Evolutionary conservation across 202 grass and related monocot species (phyloP).

Genomic region (Panicum virgatum): DNA sequence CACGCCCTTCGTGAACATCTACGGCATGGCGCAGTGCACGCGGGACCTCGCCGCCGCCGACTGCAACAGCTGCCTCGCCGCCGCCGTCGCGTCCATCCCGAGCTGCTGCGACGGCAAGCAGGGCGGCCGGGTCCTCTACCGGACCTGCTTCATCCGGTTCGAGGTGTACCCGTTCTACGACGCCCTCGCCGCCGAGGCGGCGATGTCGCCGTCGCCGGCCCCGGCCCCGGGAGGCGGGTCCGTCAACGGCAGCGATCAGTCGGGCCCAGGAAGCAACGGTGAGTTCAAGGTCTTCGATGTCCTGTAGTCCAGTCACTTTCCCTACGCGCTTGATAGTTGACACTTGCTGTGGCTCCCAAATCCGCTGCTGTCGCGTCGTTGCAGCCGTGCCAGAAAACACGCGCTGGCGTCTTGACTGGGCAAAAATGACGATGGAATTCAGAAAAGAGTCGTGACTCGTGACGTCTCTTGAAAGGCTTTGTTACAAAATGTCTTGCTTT

Average conservation of each 20-base stretch:
- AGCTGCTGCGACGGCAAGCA: background rate
- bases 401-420: background rate
- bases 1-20: background rate
- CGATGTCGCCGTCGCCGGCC: background rate
- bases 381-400: too few species aligned
- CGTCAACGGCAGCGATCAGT: background rate
- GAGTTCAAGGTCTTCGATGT: background rate
- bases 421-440: background rate
- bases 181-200: background rate
- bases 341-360: too few species aligned
- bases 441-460: too few species aligned
- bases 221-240: background rate
- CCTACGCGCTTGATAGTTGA: too few species aligned
- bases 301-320: background rate
- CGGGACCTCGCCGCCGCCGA: conserved; percentile 25
- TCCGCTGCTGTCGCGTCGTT: too few species aligned
- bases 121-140: background rate
- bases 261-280: background rate
- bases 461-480: too few species aligned
- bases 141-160: conserved; percentile 39
- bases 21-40: conserved; percentile 55
- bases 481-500: too few species aligned
- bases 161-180: conserved; percentile 41
- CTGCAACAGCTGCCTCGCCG: conserved; percentile 4
- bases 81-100: fast-evolving